Base-by-base conservation (phyloP, 306 rosid species). In the Dryas octopetala region DNA sequence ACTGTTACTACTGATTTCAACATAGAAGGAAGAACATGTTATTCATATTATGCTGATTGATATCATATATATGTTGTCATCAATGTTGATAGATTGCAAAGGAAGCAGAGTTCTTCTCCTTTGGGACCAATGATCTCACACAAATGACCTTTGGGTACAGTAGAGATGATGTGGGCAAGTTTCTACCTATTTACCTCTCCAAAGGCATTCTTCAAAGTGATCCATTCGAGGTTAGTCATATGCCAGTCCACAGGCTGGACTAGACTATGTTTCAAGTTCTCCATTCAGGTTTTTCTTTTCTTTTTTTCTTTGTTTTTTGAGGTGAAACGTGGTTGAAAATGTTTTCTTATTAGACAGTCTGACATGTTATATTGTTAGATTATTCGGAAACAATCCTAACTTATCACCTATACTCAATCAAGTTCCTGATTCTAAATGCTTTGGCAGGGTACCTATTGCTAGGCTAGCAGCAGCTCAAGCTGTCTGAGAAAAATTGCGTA, bases 391-490 rank as follows among this genome's bases (percentile, higher is more conserved):
- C 2, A 32, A 32, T 23, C 38, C 38, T 32, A 32, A 32, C 38
- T 32, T 32, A 32, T 32, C 38, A 1, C 38, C 38, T 32, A 32
- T 32, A 12, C 23, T 4, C 10, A 59, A 61, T 46, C 57, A 83
- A 71, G 78, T 46, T 51, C 7, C 15, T 57, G 15, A 40, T 52
- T 38, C 28, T 58, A 44, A 53, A 48, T 51, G 4, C 16, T 14
- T 13, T 66, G 19, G 69, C 95, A 95, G 99, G 90, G 93, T 95
- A 73, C 99, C 97, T 47, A 88, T 95, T 81, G 99, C 99, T 45
- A 85, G 99, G 93, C 91, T 95, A 4, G 97, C 99, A 10, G 99
- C 97, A 70, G 99, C 99, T 68, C 97, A 95, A 85, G 93, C 87
- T 9, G 89, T 78, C 23, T 79, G 79, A 83, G 72, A 32, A 51